Evolutionary conservation across 2,329 filamentous ascomycete genomes (phyloP), one percentile per base, ranked within the genome.

Genomic region (Colletotrichum spaethianum): DNA sequence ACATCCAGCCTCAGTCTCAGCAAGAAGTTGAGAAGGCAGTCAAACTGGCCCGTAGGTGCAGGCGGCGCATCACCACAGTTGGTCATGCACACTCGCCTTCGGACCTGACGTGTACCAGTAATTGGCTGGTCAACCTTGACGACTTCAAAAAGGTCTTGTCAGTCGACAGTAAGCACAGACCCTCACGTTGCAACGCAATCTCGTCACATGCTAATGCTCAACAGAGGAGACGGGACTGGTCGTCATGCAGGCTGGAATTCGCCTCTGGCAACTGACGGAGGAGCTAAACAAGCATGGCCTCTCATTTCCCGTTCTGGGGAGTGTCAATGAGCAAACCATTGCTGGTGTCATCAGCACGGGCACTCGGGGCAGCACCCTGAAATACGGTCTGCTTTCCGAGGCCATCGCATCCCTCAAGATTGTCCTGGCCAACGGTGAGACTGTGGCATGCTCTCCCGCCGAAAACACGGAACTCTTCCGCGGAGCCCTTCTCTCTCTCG

Each of bases 51-150:
- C 92, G 93, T 70, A 89, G 87, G 83, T 96, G 94, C 82, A 91
- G 95, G 52, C 92, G 94, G 52, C 92, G 95, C 73, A 85, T 99
- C 72, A 93, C 95, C 46, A 93, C 93, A 5, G 93, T 95, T 18
- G 96, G 96, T 73, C 96, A 93, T 77, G 94, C 92, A 67, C 96
- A 99, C 84, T 98, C 95, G 67, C 96, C 96, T 11, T 97, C 93
- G 74, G 93, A 96, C 78, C 84, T 99, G 55, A 98, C 96, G 7
- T 97, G 94, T 84, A 97, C 95, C 7, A 96, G 94, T 20, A 94
- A 93, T 74, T 99, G 96, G 96, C 91, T 98, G 79, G 86, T 98
- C 76, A 98, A 98, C 81, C 90, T 99, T 73, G 96, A 99, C 85
- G 88, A 93, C 74, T 94, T 94, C 83, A 91, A 90, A 78, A 86